Conservation (phyloP, 176 grass and related monocot genomes). For the Raddia distichophylla region DNA sequence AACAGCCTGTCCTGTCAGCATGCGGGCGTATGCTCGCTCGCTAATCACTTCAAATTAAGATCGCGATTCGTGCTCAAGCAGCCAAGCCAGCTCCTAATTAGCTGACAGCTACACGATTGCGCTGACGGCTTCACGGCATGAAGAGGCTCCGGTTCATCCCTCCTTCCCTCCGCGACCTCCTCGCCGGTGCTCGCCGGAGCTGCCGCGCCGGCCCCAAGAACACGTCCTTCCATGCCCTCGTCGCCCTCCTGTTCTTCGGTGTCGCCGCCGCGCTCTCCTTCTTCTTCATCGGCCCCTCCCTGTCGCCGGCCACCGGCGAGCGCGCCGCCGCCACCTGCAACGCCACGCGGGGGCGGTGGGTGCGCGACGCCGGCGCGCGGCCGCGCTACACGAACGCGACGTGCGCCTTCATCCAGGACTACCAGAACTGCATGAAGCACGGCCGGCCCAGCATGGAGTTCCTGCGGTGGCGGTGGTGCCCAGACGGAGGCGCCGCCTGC, state of each 20-base stretch:
- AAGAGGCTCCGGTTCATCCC: background rate
- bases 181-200: constrained; percentile 22
- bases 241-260: constrained; percentile 22
- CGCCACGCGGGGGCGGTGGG: constrained; percentile 45
- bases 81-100: background rate
- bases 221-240: background rate
- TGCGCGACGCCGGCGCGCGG: constrained; percentile 25
- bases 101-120: background rate
- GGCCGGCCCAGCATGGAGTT: constrained; percentile 50
- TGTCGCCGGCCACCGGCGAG: background rate
- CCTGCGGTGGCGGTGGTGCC: constrained; percentile 63
- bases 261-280: constrained; percentile 1
- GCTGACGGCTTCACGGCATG: background rate
- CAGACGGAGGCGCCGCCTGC: background rate
- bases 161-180: constrained; percentile 17
- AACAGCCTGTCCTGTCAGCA: too few species aligned
- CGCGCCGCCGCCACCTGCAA: constrained; percentile 5
- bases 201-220: background rate
- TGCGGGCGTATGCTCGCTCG: background rate
- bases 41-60: background rate
- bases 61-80: background rate
- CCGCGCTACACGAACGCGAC: constrained; percentile 58
- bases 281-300: constrained; percentile 8
- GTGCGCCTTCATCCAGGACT: constrained; percentile 61
- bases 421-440: constrained; percentile 74